phyloP scores from a whole-genome alignment of 1,284 basidiomycete genomes.

The Ustilago vetiveriae region DNA sequence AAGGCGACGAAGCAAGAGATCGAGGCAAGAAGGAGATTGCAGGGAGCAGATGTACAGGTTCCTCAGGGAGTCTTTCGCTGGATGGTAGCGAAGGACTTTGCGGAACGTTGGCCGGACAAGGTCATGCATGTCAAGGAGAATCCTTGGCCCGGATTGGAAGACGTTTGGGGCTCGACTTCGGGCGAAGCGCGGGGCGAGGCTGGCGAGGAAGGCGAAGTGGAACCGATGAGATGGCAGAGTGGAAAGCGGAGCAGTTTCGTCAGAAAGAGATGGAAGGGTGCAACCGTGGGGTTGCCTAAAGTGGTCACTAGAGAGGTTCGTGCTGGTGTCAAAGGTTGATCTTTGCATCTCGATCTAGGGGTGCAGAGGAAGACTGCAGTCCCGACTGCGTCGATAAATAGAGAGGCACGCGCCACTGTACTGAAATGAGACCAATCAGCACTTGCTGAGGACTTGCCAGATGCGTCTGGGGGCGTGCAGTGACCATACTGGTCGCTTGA shows the following conservation, averaged over 20 bases:
- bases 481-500: too few relatives aligned
- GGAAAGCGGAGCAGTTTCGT: conserved; percentile 28
- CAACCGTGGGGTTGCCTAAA: not conserved
- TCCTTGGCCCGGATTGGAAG: conserved; percentile 32
- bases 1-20: conserved; percentile 17
- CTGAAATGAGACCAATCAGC: too few relatives aligned
- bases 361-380: too few relatives aligned
- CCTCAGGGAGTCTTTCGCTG: conserved; percentile 32
- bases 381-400: too few relatives aligned
- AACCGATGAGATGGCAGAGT: conserved; percentile 35
- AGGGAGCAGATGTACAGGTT: conserved; percentile 20
- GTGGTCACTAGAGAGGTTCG: too few relatives aligned
- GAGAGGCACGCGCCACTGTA: too few relatives aligned
- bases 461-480: too few relatives aligned
- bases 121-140: conserved; percentile 24
- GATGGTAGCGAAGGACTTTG: conserved; percentile 39
- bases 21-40: conserved; percentile 12
- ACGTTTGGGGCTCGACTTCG: conserved; percentile 26
- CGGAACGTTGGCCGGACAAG: conserved; percentile 31
- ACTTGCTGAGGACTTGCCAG: too few relatives aligned
- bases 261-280: conserved; percentile 8
- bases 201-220: not conserved
- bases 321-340: too few relatives aligned
- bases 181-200: not conserved
- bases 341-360: too few relatives aligned